phyloP scores from a whole-genome alignment of 495 filamentous ascomycete genomes.

The Cudoniella acicularis region DNA sequence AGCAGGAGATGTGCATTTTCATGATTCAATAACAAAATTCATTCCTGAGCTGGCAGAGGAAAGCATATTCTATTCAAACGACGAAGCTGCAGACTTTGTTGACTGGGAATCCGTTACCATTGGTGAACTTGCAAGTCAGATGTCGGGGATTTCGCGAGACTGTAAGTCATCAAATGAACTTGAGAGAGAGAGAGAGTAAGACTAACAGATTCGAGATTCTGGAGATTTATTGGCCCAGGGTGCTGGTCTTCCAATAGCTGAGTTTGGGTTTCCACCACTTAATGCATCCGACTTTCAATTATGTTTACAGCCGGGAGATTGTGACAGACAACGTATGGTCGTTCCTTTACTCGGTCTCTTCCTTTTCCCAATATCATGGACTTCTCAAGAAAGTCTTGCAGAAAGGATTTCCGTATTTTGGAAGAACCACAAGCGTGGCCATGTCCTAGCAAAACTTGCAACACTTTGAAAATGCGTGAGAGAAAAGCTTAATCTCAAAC shows the following conservation, averaged over 20 bases:
- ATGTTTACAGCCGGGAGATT: neutral
- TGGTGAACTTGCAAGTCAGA: slow-evolving; percentile 49
- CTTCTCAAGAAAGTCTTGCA: no score
- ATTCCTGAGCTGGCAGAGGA: slow-evolving; percentile 44
- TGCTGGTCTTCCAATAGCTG: neutral
- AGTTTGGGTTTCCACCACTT: slow-evolving; percentile 1
- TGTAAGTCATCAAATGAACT: slow-evolving; percentile 1
- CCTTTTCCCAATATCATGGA: no score
- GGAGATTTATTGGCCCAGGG: neutral
- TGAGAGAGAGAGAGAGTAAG: neutral
- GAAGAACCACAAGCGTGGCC: no score
- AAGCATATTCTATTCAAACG: neutral
- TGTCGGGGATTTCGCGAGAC: slow-evolving; percentile 45
- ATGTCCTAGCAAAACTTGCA: no score
- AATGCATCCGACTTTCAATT: neutral
- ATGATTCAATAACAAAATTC: slow-evolving; percentile 45
- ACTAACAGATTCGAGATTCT: neutral
- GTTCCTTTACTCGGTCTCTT: no score
- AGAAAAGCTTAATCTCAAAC: no score
- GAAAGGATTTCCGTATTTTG: no score
- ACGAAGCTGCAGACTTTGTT: slow-evolving; percentile 29
- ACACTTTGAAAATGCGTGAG: no score
- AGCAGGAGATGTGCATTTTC: slow-evolving; percentile 33
- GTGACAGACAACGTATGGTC: neutral
- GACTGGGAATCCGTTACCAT: slow-evolving; percentile 54